Conservation (phyloP, 148 eudicot genomes). For the Rhododendron vialii region DNA sequence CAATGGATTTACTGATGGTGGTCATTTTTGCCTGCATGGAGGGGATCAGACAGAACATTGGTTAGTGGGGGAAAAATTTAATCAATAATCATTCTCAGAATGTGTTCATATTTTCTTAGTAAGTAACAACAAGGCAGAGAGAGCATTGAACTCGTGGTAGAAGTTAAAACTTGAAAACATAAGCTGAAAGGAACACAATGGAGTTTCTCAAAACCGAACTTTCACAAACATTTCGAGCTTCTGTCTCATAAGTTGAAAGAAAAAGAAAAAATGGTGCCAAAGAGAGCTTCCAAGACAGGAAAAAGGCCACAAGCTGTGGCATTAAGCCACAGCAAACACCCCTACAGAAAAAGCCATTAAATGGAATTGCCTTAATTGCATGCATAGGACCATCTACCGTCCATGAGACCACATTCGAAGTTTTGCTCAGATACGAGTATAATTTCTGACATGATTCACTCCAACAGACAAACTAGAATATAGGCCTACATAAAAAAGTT, state of each 20-base stretch:
- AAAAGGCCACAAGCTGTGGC: too few species aligned
- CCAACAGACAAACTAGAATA: too few species aligned
- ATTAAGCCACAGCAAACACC: not conserved
- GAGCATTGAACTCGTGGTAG: not conserved
- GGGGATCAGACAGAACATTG: not conserved
- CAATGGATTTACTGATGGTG: slow-evolving; percentile 55
- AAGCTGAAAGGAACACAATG: not conserved
- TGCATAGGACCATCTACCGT: not conserved
- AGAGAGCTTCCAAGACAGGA: too few species aligned
- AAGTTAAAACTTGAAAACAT: not conserved
- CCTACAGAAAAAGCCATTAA: not conserved
- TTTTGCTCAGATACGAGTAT: not conserved
- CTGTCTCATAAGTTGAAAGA: not conserved
- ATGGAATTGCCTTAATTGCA: not conserved
- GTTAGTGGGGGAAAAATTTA: not conserved
- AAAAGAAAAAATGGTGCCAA: not conserved
- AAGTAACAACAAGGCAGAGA: not conserved
- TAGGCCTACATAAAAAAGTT: too few species aligned
- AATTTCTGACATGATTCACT: too few species aligned
- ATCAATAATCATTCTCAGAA: not conserved
- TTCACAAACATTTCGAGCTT: not conserved
- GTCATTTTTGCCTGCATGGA: slow-evolving; percentile 36
- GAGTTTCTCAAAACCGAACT: not conserved
- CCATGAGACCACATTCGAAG: not conserved
- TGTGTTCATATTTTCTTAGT: not conserved